A percentile compares a stretch with the other conserved stretches of the same genome.
Conservation (phyloP, 331 rosid species). For the Ulmus americana region DNA sequence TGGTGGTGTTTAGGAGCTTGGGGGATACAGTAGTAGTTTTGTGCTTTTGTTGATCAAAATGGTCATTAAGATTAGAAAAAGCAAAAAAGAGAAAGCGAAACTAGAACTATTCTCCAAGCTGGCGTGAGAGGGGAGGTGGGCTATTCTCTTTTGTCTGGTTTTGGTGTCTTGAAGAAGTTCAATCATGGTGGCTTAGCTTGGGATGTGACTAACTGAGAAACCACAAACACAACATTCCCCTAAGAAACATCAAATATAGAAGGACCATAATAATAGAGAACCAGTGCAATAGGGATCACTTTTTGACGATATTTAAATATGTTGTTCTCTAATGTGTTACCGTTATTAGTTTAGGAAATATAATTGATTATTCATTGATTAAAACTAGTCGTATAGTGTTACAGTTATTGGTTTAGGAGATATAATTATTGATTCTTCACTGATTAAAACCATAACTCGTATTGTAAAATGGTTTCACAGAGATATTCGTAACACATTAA, state of each 20-base stretch:
- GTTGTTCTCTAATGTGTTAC: no score
- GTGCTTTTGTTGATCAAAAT: slow-evolving; percentile 24
- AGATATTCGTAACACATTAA: no score
- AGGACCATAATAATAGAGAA: neutral
- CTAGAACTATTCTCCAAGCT: slow-evolving; percentile 17
- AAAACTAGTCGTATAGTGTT: no score
- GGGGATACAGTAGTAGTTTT: slow-evolving; percentile 34
- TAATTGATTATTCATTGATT: no score
- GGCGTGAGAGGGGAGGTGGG: slow-evolving; percentile 20
- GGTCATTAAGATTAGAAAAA: neutral
- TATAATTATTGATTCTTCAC: no score
- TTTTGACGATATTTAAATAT: no score
- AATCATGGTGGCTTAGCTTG: slow-evolving; percentile 30
- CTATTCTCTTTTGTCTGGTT: slow-evolving; percentile 14
- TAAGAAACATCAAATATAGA: slow-evolving; percentile 27
- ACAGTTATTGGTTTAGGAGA: no score
- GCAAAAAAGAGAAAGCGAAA: slow-evolving; percentile 20
- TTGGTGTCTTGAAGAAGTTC: slow-evolving; percentile 10
- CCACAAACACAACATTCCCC: slow-evolving; percentile 49
- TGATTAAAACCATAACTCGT: no score
- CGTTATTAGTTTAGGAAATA: no score
- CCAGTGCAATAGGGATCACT: neutral
- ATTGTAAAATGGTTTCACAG: no score
- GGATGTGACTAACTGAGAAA: slow-evolving; percentile 70
- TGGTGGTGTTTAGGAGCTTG: slow-evolving; percentile 9